phyloP scores from a whole-genome alignment of 768 basidiomycete species.

The Hortiboletus flavorubellus region DNA sequence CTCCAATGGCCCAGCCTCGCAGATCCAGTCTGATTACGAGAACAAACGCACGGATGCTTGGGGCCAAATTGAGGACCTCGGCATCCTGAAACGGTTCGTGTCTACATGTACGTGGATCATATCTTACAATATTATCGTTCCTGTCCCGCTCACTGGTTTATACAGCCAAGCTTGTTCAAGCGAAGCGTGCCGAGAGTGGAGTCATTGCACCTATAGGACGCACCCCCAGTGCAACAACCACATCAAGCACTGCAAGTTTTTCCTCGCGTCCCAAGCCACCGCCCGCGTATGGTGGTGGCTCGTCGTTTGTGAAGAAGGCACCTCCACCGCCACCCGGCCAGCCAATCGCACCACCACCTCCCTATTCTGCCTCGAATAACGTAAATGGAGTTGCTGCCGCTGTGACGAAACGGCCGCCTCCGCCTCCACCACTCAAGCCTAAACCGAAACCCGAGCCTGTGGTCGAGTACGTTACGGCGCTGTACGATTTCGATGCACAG shows the following conservation, averaged over 20 bases:
- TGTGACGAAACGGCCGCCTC: constrained; percentile 72
- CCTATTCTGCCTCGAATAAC: constrained; percentile 21
- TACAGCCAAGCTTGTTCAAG: constrained; percentile 67
- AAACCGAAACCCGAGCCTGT: constrained; percentile 71
- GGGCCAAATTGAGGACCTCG: constrained; percentile 72
- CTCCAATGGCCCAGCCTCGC: constrained; percentile 56
- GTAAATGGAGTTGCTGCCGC: constrained; percentile 33
- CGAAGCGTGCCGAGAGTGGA: constrained; percentile 37
- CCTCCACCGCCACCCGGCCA: constrained; percentile 36
- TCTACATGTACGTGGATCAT: constrained; percentile 67
- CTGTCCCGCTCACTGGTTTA: constrained; percentile 7
- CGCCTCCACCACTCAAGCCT: constrained; percentile 87
- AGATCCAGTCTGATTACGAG: constrained; percentile 78
- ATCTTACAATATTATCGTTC: not conserved
- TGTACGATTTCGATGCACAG: constrained; percentile 95
- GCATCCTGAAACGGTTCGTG: constrained; percentile 78
- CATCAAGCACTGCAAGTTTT: constrained; percentile 28
- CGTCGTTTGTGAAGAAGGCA: constrained; percentile 41
- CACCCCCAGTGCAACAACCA: constrained; percentile 23
- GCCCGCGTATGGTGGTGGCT: constrained; percentile 16
- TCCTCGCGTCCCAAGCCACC: constrained; percentile 26
- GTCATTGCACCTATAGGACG: constrained; percentile 36
- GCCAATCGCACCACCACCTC: constrained; percentile 44
- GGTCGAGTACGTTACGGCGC: constrained; percentile 78
- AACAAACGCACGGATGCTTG: constrained; percentile 80